Evolutionary conservation across 1,284 basidiomycete species (phyloP).

Genomic region (Marasmius tenuissimus): DNA sequence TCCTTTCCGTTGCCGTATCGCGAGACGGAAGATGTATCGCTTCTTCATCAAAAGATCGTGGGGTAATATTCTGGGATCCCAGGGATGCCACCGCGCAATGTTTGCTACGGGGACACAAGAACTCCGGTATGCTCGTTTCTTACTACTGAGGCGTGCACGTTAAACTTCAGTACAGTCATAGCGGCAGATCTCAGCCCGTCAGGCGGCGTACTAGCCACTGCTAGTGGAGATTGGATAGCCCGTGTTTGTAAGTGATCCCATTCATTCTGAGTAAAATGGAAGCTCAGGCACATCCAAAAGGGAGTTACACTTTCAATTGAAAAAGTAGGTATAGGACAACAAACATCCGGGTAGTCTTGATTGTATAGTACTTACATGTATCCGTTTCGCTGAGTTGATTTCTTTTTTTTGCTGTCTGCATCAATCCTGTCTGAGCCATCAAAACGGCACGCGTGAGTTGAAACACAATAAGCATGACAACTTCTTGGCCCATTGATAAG

Average conservation of each 20-base stretch:
- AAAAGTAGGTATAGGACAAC: no score
- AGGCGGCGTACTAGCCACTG: constrained; percentile 79
- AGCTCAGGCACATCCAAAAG: neutral
- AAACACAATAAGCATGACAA: no score
- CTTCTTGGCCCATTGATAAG: no score
- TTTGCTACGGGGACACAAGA: constrained; percentile 89
- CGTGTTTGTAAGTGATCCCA: constrained; percentile 68
- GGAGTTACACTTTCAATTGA: neutral
- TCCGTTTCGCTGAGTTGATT: no score
- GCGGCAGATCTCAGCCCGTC: constrained; percentile 80
- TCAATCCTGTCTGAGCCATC: no score
- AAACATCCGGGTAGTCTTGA: no score
- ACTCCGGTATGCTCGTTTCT: constrained; percentile 56
- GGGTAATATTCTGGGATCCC: constrained; percentile 88
- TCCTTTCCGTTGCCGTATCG: constrained; percentile 79
- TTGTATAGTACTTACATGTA: no score
- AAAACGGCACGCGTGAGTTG: no score
- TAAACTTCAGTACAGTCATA: constrained; percentile 54
- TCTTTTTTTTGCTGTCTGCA: no score
- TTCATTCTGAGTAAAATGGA: neutral
- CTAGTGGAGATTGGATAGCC: constrained; percentile 85
- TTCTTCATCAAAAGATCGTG: constrained; percentile 88
- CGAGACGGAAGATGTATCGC: constrained; percentile 88
- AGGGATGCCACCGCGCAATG: constrained; percentile 74
- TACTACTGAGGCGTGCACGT: constrained; percentile 1